phyloP scores from a whole-genome alignment of 345 rosid genomes.

The Bruguiera sexangula region DNA sequence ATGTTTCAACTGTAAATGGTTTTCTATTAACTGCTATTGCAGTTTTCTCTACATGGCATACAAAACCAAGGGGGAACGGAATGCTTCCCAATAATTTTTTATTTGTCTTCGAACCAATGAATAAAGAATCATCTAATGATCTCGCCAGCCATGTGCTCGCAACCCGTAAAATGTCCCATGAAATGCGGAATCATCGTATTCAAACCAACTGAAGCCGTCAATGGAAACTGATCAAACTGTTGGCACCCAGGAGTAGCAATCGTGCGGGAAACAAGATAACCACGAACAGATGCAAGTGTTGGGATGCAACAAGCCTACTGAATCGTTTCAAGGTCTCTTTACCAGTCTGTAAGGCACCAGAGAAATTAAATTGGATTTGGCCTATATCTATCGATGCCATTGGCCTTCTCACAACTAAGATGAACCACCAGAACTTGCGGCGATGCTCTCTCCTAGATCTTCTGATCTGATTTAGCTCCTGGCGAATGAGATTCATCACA shows the following conservation, averaged over 20 bases:
- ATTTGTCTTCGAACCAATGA: constrained; percentile 21
- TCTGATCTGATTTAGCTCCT: constrained; percentile 60
- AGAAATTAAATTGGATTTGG: constrained; percentile 45
- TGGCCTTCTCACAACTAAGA: constrained; percentile 39
- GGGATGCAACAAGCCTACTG: constrained; percentile 69
- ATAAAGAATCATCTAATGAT: constrained; percentile 46
- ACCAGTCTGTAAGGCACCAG: constrained; percentile 58
- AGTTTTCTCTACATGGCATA: constrained; percentile 1
- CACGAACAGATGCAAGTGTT: constrained; percentile 78
- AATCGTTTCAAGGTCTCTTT: constrained; percentile 63
- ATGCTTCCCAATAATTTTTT: not conserved
- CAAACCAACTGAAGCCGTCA: constrained; percentile 5
- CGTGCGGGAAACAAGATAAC: constrained; percentile 66
- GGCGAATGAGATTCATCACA: constrained; percentile 58
- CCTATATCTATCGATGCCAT: constrained; percentile 23
- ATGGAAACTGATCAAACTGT: constrained; percentile 35
- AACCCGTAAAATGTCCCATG: constrained; percentile 20
- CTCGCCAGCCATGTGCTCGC: constrained; percentile 24
- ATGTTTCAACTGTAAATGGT: not conserved
- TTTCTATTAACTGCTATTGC: constrained; percentile 12
- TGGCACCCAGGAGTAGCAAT: constrained; percentile 57
- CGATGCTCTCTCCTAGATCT: constrained; percentile 54
- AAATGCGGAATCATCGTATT: not conserved
- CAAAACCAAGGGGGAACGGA: not conserved
- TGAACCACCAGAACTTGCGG: constrained; percentile 68